These are phyloP conservation scores for Filobasidium floriforme DNA, from an alignment of 768 basidiomycete genomes.

Conservation along the genomic window DNA sequence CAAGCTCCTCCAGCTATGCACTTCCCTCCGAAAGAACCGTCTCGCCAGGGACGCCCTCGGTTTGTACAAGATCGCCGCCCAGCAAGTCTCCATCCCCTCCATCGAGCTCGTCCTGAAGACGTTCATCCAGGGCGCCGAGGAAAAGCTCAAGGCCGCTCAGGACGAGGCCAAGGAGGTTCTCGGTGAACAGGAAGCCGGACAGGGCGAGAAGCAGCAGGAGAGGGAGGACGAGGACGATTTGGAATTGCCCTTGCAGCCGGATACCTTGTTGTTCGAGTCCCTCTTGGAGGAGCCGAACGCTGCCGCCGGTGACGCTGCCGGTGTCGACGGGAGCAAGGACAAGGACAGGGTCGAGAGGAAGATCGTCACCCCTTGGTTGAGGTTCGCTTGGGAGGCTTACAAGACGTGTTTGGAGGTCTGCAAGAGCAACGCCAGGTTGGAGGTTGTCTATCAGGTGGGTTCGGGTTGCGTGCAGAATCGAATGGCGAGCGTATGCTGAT, in stretches of 20 bases:
- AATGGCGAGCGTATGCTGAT: not conserved
- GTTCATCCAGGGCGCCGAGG: slow-evolving; percentile 55
- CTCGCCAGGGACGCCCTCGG: slow-evolving; percentile 91
- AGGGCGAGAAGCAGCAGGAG: slow-evolving; percentile 25
- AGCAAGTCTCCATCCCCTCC: slow-evolving; percentile 79
- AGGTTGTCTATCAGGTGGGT: slow-evolving; percentile 84
- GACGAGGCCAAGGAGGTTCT: slow-evolving; percentile 45
- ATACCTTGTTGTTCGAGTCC: slow-evolving; percentile 80
- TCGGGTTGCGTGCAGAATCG: not conserved
- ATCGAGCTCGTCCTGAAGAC: slow-evolving; percentile 85
- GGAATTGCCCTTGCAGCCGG: slow-evolving; percentile 89
- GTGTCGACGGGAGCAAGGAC: slow-evolving; percentile 45
- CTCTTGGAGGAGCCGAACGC: slow-evolving; percentile 53
- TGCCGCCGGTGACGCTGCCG: not conserved
- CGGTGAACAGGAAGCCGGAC: slow-evolving; percentile 25
- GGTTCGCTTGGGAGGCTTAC: slow-evolving; percentile 98
- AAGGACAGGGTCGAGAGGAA: slow-evolving; percentile 91
- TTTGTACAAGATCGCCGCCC: slow-evolving; percentile 96
- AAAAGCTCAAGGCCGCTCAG: slow-evolving; percentile 40
- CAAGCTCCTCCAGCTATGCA: slow-evolving; percentile 91
- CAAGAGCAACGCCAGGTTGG: slow-evolving; percentile 88
- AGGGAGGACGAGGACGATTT: slow-evolving; percentile 59
- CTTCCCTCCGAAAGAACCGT: slow-evolving; percentile 85
- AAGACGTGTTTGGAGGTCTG: slow-evolving; percentile 89
- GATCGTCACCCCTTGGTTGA: slow-evolving; percentile 93